Conservation (phyloP, 1,139 yeast species). For the Dujonia santamariae region DNA sequence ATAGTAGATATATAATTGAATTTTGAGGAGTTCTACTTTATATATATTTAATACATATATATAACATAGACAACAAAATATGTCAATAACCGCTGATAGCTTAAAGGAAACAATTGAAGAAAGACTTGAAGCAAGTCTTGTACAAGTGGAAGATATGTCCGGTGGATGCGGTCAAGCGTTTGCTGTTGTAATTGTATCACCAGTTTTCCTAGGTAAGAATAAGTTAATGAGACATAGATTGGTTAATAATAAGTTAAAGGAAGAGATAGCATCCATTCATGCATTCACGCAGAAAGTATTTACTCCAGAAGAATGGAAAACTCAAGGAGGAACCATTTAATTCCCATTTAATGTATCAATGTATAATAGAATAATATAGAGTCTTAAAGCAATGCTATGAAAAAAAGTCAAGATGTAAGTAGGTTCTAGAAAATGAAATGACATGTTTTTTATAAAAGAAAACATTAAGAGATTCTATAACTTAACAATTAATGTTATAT, state of each 20-base stretch:
- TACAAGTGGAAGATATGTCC: slow-evolving; percentile 67
- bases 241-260: slow-evolving; percentile 75
- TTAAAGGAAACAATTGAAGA: slow-evolving; percentile 46
- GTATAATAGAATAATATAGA: no score
- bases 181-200: slow-evolving; percentile 80
- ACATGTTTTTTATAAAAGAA: no score
- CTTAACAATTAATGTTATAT: slow-evolving; percentile 6
- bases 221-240: slow-evolving; percentile 82
- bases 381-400: no score
- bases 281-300: slow-evolving; percentile 92
- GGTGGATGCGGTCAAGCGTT: slow-evolving; percentile 91
- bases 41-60: no score
- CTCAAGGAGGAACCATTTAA: slow-evolving; percentile 46
- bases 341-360: no score
- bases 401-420: no score
- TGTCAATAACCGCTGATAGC: slow-evolving; percentile 45
- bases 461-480: no score
- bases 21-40: no score
- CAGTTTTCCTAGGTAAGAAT: slow-evolving; percentile 71
- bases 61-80: slow-evolving; percentile 9
- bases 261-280: slow-evolving; percentile 82
- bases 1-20: background rate
- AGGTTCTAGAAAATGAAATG: no score
- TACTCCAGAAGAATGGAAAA: slow-evolving; percentile 69
- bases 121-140: slow-evolving; percentile 51